Conservation (phyloP, 2,329 filamentous ascomycete genomes). For the Coleophoma eucalyptorum region DNA sequence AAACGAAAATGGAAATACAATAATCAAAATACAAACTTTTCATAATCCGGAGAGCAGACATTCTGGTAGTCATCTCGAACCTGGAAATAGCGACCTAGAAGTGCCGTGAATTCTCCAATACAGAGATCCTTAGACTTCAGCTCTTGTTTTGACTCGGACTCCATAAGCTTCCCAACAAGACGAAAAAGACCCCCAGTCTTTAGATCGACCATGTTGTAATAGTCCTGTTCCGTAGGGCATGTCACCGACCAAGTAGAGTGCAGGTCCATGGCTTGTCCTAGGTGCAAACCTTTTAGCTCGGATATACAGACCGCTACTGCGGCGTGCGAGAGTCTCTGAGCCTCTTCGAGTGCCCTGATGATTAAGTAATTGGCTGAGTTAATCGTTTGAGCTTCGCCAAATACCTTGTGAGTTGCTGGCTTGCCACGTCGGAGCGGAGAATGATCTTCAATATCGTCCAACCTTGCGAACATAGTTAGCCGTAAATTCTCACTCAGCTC, state of each 20-base stretch:
- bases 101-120: background rate
- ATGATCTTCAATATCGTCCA: slow-evolving; percentile 36
- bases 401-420: slow-evolving; percentile 32
- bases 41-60: slow-evolving; percentile 25
- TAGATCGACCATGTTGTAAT: slow-evolving; percentile 24
- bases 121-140: slow-evolving; percentile 20
- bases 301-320: background rate
- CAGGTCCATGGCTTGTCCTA: slow-evolving; percentile 26
- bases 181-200: slow-evolving; percentile 21
- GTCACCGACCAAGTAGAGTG: slow-evolving; percentile 18
- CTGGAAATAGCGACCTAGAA: slow-evolving; percentile 28
- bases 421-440: slow-evolving; percentile 29
- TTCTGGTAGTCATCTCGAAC: slow-evolving; percentile 31
- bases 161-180: slow-evolving; percentile 12
- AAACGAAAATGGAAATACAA: no score
- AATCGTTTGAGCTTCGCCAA: slow-evolving; percentile 31
- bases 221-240: slow-evolving; percentile 20
- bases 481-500: background rate
- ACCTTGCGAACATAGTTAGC: slow-evolving; percentile 9
- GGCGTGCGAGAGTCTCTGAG: background rate
- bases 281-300: background rate
- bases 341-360: slow-evolving; percentile 1
- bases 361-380: slow-evolving; percentile 31
- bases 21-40: no score
- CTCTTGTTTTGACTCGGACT: slow-evolving; percentile 25